Conservation (phyloP, 1,139 yeast species). For the Sugiyamaella paludigena region DNA sequence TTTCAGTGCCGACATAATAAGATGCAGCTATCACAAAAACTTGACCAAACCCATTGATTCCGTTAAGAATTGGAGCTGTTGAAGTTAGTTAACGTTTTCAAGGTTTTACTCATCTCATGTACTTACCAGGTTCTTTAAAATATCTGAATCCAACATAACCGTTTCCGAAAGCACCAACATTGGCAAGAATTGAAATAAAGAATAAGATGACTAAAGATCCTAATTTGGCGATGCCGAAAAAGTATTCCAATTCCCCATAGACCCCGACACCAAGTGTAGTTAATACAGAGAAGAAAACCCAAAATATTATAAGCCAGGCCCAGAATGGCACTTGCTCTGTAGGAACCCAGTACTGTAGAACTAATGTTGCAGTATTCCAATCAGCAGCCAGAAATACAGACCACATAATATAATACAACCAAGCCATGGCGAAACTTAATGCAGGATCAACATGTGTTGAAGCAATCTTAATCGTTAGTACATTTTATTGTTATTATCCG, state of each 20-base stretch:
- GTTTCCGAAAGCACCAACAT: conserved; percentile 19
- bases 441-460: conserved; percentile 18
- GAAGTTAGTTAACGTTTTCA: too few relatives aligned
- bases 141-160: conserved; percentile 17
- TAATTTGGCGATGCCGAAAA: conserved; percentile 15
- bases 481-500: neutral
- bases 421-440: conserved; percentile 17
- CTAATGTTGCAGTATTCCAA: conserved; percentile 19
- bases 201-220: conserved; percentile 10
- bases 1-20: conserved; percentile 17
- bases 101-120: too few relatives aligned
- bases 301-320: conserved; percentile 16
- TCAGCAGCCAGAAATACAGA: conserved; percentile 16
- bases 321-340: conserved; percentile 14
- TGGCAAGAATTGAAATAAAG: conserved; percentile 15
- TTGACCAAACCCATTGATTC: conserved; percentile 17
- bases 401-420: conserved; percentile 18
- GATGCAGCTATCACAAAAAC: conserved; percentile 18
- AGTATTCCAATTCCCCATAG: conserved; percentile 14
- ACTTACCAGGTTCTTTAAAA: conserved; percentile 7
- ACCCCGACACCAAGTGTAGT: conserved; percentile 18
- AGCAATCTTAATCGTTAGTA: conserved; percentile 3
- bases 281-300: conserved; percentile 17
- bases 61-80: conserved; percentile 14
- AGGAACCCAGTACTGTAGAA: conserved; percentile 16